Base-by-base conservation (phyloP, 768 basidiomycete genomes). In the Trametes gibbosa region DNA sequence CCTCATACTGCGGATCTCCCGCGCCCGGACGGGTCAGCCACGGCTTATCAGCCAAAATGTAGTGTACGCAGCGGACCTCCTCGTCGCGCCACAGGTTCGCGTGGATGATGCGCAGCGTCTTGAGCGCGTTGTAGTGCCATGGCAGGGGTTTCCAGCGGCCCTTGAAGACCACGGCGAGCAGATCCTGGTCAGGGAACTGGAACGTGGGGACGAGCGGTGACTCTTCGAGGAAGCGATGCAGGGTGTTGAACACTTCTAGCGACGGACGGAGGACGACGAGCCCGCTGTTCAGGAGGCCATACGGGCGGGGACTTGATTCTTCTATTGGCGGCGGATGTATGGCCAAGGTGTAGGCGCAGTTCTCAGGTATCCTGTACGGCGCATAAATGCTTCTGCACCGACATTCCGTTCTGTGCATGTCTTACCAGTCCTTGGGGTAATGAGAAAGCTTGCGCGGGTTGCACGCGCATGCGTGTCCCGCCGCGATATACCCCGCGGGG, bases 91-190 rank as follows among this genome's bases (percentile, higher is more conserved):
- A 99, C 65, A 93, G 68, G 34, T 79, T 70, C 37, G 79, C 72
- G 72, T 99, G 97, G 39, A 86, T 78, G 32, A 77, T 68, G 45
- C 89, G 81, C 65, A 93, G 72, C n/a, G 95, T 90, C 75, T 93
- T 95, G 62, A 98, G 78, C 0, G 94, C 95, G 66, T 99, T 99
- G 73, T 94, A 95, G 61, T 85, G 85, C 85, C 90, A 97, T 1
- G 86, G 82, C 40, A 96, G 73, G 5, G 90, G 86, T 53, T 77
- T 80, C 90, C 92, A 95, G 69, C 73, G 84, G 17, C 87, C 89
- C 55, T 79, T 73, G 77, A 96, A 98, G 68, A 85, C 83, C 32
- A 80, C 82, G 1, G 95, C 82, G 32, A 98, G 82, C 32, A 97
- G 80, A 65, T 99, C 96, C 72, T 99, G 96, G 72, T 99, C 96